Percentiles rank a stretch among this genome's conserved stretches.
phyloP scores from a whole-genome alignment of 2,329 filamentous ascomycete species.

The Fusarium multiceps region DNA sequence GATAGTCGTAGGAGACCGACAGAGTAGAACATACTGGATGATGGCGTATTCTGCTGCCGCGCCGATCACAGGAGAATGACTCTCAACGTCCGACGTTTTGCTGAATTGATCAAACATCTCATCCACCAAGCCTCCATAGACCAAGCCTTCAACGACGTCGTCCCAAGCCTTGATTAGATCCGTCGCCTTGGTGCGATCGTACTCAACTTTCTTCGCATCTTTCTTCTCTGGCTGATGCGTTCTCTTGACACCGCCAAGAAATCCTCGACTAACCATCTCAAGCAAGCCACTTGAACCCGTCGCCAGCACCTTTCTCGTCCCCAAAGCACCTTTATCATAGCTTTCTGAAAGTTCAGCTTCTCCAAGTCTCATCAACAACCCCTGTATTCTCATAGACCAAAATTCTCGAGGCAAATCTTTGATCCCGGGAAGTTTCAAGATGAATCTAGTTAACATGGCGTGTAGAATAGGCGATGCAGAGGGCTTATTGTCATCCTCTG shows the following conservation, averaged over 20 bases:
- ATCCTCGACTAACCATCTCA: slow-evolving; percentile 75
- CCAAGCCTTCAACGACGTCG: slow-evolving; percentile 71
- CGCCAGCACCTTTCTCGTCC: slow-evolving; percentile 78
- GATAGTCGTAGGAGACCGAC: slow-evolving; percentile 2
- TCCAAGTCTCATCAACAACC: slow-evolving; percentile 70
- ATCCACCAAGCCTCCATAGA: slow-evolving; percentile 76
- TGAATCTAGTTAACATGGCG: slow-evolving; percentile 71
- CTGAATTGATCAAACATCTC: slow-evolving; percentile 71
- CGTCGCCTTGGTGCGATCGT: slow-evolving; percentile 68
- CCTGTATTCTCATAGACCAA: slow-evolving; percentile 71
- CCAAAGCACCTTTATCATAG: slow-evolving; percentile 82
- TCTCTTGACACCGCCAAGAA: slow-evolving; percentile 65
- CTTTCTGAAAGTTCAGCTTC: slow-evolving; percentile 80
- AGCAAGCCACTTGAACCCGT: slow-evolving; percentile 77
- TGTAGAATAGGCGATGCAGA: slow-evolving; percentile 75
- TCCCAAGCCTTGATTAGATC: slow-evolving; percentile 74
- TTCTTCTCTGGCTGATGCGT: background rate
- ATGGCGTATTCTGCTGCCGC: slow-evolving; percentile 74
- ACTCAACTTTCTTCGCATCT: slow-evolving; percentile 50
- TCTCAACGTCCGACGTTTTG: slow-evolving; percentile 70
- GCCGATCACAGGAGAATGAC: slow-evolving; percentile 70
- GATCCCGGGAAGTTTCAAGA: slow-evolving; percentile 74
- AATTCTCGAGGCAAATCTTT: slow-evolving; percentile 71
- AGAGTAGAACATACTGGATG: slow-evolving; percentile 68
- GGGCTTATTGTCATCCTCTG: slow-evolving; percentile 37